Conservation (phyloP, 2,329 filamentous ascomycete genomes). For the Colletotrichum cordylinicola region DNA sequence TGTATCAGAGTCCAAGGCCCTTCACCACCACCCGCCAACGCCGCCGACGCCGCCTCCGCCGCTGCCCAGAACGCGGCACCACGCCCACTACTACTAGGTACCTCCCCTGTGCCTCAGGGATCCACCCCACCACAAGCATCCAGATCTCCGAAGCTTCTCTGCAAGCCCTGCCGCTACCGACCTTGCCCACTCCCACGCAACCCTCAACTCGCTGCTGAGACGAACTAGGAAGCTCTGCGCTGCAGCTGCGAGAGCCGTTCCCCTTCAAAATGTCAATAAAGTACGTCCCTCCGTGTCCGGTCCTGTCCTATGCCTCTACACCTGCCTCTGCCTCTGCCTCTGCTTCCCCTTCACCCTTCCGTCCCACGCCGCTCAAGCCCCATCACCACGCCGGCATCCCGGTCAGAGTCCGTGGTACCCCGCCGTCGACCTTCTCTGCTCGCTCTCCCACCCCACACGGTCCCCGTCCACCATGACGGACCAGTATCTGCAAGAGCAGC, state of each 20-base stretch:
- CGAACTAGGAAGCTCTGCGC: slow-evolving; percentile 24
- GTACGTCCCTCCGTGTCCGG: slow-evolving; percentile 43
- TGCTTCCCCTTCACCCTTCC: background rate
- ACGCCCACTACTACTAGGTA: slow-evolving; percentile 12
- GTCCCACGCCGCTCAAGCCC: slow-evolving; percentile 6
- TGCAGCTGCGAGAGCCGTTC: slow-evolving; percentile 14
- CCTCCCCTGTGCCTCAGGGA: slow-evolving; percentile 22
- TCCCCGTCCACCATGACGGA: slow-evolving; percentile 45
- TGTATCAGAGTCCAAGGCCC: slow-evolving; percentile 11
- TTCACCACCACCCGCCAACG: slow-evolving; percentile 11
- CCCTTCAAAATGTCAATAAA: slow-evolving; percentile 56
- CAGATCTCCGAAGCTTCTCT: slow-evolving; percentile 26
- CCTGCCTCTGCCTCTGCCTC: background rate
- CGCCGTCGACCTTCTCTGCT: slow-evolving; percentile 17
- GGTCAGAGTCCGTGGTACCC: slow-evolving; percentile 18
- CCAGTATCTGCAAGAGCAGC: slow-evolving; percentile 44
- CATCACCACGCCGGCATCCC: slow-evolving; percentile 20
- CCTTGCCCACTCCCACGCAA: slow-evolving; percentile 22
- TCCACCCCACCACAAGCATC: slow-evolving; percentile 25
- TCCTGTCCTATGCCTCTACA: background rate
- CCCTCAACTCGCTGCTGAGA: slow-evolving; percentile 24
- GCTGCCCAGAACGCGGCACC: slow-evolving; percentile 21
- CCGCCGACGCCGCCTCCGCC: slow-evolving; percentile 13
- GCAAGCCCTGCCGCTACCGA: slow-evolving; percentile 25
- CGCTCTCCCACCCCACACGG: slow-evolving; percentile 12